Conservation (phyloP, 208 protist species). For the Wallacemonas sp. region DNA sequence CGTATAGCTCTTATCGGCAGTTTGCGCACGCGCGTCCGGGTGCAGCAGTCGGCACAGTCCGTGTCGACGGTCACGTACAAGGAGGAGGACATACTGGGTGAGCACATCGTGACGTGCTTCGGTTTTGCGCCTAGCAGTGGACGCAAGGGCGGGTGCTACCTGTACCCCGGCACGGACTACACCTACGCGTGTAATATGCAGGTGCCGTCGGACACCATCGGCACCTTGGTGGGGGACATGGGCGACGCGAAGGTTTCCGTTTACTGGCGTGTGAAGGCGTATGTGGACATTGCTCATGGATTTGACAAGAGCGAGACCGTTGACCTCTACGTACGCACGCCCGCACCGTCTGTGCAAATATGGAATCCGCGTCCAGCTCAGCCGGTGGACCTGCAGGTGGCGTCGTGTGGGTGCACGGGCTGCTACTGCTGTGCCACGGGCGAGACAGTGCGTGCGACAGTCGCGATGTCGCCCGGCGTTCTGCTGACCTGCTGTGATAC, state of each 20-base stretch:
- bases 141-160: background rate
- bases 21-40: background rate
- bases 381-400: no score
- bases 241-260: background rate
- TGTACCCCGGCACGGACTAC: background rate
- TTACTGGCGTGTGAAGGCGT: background rate
- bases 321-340: background rate
- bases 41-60: background rate
- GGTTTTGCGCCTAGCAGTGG: background rate
- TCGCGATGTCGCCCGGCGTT: background rate
- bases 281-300: background rate
- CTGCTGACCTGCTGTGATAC: background rate
- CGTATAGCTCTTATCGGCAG: background rate
- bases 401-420: constrained; percentile 6
- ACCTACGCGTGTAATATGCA: background rate
- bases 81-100: background rate
- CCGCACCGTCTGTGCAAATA: background rate
- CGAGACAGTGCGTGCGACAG: background rate
- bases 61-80: background rate
- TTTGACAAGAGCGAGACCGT: background rate
- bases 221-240: background rate
- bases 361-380: background rate
- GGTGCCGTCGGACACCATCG: background rate
- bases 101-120: background rate
- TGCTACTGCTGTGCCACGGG: constrained; percentile 4